Base-by-base conservation (phyloP, 192 early-diverging fungal species). In the Backusella sp. region DNA sequence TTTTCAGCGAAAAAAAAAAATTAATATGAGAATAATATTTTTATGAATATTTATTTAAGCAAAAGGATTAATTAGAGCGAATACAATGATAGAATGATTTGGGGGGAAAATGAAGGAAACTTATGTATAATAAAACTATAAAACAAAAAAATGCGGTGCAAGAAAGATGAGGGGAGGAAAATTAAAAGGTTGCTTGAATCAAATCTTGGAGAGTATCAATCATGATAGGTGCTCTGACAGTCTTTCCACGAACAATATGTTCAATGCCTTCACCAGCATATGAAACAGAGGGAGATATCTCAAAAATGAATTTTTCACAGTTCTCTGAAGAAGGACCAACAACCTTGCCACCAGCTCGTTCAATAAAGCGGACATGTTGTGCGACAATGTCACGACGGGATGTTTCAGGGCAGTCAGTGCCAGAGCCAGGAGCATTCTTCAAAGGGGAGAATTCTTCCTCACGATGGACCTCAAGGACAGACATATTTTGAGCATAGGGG, bases 381-480 rank as follows among this genome's bases (percentile, higher is more conserved):
- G 86, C 83, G 73, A 96, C 84, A 56, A 98, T 94, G 75, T 98
- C 96, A 14, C 89, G 87, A 59, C 96, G 87, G 65, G 93, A 94
- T 0, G 98, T 99, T 82, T 97, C 96, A 53, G 98, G 98, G 75
- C 90, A 92, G 82, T 99, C 98, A 41, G 77, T 75, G 37, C 92
- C 96, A 42, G 91, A 78, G 34, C 96, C 96, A 6, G 97, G 95
- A n/a, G 95, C 96, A 79, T 99, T 99, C 90, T 99, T 99, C 72
- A 99, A 85, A n/a, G 98, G 98, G 19, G 94, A 96, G 79, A 99
- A 99, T 86, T 99, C 97, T 71, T 99, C 98, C 35, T 88, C 89
- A 62, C 98, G 92, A 68, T 92, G 90, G 41, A 93, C 92, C 80
- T 99, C 97, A 53, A 99, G 88, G 41, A 98, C 96, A 32, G 97